Evolutionary conservation across 75 land plant species (phyloP).

Genomic region (Pseudotsuga menziesii): DNA sequence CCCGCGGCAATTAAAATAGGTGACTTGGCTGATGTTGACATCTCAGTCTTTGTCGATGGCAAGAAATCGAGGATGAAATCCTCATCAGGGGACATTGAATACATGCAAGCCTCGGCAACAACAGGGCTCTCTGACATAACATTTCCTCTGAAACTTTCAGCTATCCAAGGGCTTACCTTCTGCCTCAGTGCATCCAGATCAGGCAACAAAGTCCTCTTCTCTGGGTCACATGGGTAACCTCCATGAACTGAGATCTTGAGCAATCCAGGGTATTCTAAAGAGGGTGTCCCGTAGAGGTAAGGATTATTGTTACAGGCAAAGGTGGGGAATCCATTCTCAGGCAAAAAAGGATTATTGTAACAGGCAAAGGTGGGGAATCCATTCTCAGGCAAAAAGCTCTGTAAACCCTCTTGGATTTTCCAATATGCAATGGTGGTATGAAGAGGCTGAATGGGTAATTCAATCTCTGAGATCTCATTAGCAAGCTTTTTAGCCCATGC

Average conservation of each 20-base stretch:
- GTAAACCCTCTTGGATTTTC: slow-evolving; percentile 49
- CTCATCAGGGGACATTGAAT: slow-evolving; percentile 91
- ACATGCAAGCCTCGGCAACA: slow-evolving; percentile 74
- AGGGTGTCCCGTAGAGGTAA: slow-evolving; percentile 61
- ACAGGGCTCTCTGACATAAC: slow-evolving; percentile 61
- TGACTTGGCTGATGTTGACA: slow-evolving; percentile 26
- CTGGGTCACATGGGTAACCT: slow-evolving; percentile 30
- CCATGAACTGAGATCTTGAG: slow-evolving; percentile 62
- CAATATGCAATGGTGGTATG: no score
- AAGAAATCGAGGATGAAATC: slow-evolving; percentile 85
- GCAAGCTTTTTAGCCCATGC: slow-evolving; percentile 65
- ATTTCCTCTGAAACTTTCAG: slow-evolving; percentile 29
- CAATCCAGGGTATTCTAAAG: slow-evolving; percentile 81
- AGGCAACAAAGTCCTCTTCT: slow-evolving; percentile 41
- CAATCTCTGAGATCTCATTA: slow-evolving; percentile 11
- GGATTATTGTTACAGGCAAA: no score
- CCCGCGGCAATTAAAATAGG: slow-evolving; percentile 66
- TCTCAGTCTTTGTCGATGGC: slow-evolving; percentile 20
- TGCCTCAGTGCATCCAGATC: slow-evolving; percentile 14
- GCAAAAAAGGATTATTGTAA: no score
- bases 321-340: no score
- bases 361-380: slow-evolving; percentile 76
- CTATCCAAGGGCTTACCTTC: slow-evolving; percentile 55
- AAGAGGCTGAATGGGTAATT: slow-evolving; percentile 29
- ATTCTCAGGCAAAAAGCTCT: slow-evolving; percentile 26